Conservation (phyloP, 306 rosid genomes). For the Quercus alba region DNA sequence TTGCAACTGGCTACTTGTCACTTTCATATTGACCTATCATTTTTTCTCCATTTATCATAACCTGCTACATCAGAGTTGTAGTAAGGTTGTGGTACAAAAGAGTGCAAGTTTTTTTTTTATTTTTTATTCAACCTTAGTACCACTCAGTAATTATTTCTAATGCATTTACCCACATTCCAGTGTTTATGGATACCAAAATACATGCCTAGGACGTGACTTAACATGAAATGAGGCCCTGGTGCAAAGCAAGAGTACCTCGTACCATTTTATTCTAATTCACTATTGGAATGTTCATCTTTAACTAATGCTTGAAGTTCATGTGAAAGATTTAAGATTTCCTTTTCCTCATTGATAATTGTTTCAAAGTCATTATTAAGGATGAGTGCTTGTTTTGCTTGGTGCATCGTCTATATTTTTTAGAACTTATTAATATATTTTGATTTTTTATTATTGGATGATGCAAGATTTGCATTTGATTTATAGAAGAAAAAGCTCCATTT, state of each 20-base stretch:
- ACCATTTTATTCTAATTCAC: conserved; percentile 79
- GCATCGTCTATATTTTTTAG: neutral
- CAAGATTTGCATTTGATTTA: neutral
- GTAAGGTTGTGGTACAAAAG: too few relatives aligned
- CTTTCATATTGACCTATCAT: too few relatives aligned
- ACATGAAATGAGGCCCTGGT: conserved; percentile 74
- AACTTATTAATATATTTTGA: neutral
- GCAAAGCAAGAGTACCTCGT: conserved; percentile 78
- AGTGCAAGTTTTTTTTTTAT: too few relatives aligned
- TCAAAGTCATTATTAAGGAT: neutral
- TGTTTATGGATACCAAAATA: conserved; percentile 66
- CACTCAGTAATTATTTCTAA: too few relatives aligned
- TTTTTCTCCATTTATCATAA: too few relatives aligned
- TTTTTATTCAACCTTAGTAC: too few relatives aligned
- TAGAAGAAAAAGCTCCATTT: neutral
- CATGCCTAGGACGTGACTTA: conserved; percentile 54
- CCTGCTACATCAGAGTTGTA: too few relatives aligned
- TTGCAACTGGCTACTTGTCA: too few relatives aligned
- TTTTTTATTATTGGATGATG: neutral
- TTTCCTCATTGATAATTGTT: neutral
- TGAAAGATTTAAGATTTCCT: neutral
- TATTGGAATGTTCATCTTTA: conserved; percentile 64
- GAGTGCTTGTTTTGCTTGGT: neutral
- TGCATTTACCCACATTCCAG: too few relatives aligned
- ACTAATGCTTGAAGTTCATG: neutral